phyloP scores from a whole-genome alignment of 352 stramenopile genomes.

The Elongisporangium anandrum region DNA sequence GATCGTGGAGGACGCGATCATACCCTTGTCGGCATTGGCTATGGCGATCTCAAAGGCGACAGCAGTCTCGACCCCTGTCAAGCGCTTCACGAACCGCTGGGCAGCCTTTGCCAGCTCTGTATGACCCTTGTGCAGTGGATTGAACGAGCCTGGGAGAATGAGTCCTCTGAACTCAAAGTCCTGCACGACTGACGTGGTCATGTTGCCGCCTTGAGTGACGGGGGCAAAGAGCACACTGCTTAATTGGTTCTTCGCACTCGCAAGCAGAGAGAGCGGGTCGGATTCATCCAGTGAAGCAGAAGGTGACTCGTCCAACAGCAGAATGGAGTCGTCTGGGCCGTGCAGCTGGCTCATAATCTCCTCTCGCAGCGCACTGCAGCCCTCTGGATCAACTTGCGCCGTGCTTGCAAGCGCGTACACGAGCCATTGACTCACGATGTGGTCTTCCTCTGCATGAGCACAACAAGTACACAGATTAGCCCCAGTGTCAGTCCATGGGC shows the following conservation, averaged over 20 bases:
- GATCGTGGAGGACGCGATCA: slow-evolving; percentile 35
- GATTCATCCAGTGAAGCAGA: not conserved
- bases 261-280: not conserved
- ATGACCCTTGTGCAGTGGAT: slow-evolving; percentile 76
- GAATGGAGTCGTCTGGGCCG: slow-evolving; percentile 15
- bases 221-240: slow-evolving; percentile 52
- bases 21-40: slow-evolving; percentile 78
- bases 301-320: not conserved
- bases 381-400: slow-evolving; percentile 23
- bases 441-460: slow-evolving; percentile 44
- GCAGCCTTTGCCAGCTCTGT: slow-evolving; percentile 46
- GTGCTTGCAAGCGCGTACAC: slow-evolving; percentile 62
- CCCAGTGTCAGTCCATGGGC: too few species aligned
- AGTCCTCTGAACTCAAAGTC: slow-evolving; percentile 53
- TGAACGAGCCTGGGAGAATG: slow-evolving; percentile 79
- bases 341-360: slow-evolving; percentile 23
- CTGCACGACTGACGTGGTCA: slow-evolving; percentile 10
- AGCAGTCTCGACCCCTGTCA: slow-evolving; percentile 23
- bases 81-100: slow-evolving; percentile 31
- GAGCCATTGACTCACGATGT: slow-evolving; percentile 62
- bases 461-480: not conserved
- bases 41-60: slow-evolving; percentile 76
- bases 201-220: not conserved
- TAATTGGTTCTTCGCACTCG: slow-evolving; percentile 12
- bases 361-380: slow-evolving; percentile 22